These are phyloP conservation scores for Lachancea kluyveri DNA, from an alignment of 805 yeast species.

Conservation along the genomic window DNA sequence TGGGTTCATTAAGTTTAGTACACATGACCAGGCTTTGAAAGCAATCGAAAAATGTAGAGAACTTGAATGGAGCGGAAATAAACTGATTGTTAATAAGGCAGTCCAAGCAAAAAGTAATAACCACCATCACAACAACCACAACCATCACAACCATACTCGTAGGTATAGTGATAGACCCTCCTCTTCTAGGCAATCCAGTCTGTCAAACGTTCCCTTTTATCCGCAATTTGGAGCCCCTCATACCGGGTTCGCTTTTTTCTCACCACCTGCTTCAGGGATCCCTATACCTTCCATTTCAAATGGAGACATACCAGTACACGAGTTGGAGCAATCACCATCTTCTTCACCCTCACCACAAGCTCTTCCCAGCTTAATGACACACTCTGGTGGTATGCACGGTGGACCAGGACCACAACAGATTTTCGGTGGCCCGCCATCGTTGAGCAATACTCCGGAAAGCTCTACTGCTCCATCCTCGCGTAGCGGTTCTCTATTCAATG, in stretches of 20 bases:
- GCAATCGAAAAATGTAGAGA: conserved; percentile 46
- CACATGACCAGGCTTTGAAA: conserved; percentile 42
- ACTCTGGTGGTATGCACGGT: not conserved
- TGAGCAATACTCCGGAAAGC: conserved; percentile 7
- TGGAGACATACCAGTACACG: conserved; percentile 1
- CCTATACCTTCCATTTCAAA: conserved; percentile 2
- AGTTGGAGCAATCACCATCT: conserved; percentile 4
- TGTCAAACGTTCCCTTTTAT: conserved; percentile 6
- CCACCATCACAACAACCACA: conserved; percentile 8
- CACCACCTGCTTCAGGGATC: conserved; percentile 1
- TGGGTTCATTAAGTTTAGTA: conserved; percentile 48
- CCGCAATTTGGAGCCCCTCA: conserved; percentile 5
- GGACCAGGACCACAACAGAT: conserved; percentile 3
- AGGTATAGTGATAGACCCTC: conserved; percentile 10
- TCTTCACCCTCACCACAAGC: conserved; percentile 8
- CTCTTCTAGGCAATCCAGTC: conserved; percentile 8
- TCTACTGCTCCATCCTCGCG: conserved; percentile 9
- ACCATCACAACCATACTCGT: conserved; percentile 3
- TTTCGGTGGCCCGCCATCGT: conserved; percentile 9
- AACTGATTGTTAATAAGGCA: conserved; percentile 33
- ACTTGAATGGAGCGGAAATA: conserved; percentile 30
- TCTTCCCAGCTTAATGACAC: no score
- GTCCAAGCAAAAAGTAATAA: conserved; percentile 23
- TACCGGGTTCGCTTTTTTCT: conserved; percentile 3
- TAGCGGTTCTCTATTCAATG: conserved; percentile 5